Evolutionary conservation across 2,329 filamentous ascomycete genomes (phyloP).

Genomic region (Akanthomyces lecanii): DNA sequence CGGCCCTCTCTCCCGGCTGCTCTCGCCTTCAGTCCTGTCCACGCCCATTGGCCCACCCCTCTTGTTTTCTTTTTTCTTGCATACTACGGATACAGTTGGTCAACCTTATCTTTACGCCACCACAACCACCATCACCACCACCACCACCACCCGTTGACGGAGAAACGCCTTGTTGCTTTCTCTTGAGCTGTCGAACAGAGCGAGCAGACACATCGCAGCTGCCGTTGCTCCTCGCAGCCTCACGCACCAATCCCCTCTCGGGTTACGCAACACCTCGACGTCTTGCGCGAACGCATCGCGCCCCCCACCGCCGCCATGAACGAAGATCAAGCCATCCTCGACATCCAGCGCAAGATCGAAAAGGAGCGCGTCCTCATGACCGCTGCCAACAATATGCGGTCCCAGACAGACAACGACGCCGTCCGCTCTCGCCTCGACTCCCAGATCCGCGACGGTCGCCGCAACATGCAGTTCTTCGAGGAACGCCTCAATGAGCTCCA

Average conservation of each 20-base stretch:
- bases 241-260: not conserved
- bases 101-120: conserved; percentile 4
- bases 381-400: conserved; percentile 90
- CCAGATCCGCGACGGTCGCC: conserved; percentile 87
- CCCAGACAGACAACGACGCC: conserved; percentile 88
- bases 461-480: conserved; percentile 95
- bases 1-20: not conserved
- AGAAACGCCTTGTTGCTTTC: not conserved
- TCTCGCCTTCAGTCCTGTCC: not conserved
- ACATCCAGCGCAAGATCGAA: conserved; percentile 96
- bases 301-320: conserved; percentile 50
- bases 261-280: conserved; percentile 19
- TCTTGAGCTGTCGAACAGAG: not conserved
- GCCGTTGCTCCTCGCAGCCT: not conserved
- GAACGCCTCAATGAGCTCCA: conserved; percentile 85
- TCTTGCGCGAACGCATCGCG: conserved; percentile 38
- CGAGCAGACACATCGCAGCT: not conserved
- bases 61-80: conserved; percentile 10
- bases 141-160: not conserved
- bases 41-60: conserved; percentile 9
- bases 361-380: conserved; percentile 93
- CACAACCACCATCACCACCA: not conserved
- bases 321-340: conserved; percentile 63
- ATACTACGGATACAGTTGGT: not conserved
- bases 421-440: conserved; percentile 88